A percentile compares a stretch with the other conserved stretches of the same genome.
These are phyloP conservation scores for Penicillium diatomitis DNA, from an alignment of 495 filamentous ascomycete genomes.

Conservation along the genomic window DNA sequence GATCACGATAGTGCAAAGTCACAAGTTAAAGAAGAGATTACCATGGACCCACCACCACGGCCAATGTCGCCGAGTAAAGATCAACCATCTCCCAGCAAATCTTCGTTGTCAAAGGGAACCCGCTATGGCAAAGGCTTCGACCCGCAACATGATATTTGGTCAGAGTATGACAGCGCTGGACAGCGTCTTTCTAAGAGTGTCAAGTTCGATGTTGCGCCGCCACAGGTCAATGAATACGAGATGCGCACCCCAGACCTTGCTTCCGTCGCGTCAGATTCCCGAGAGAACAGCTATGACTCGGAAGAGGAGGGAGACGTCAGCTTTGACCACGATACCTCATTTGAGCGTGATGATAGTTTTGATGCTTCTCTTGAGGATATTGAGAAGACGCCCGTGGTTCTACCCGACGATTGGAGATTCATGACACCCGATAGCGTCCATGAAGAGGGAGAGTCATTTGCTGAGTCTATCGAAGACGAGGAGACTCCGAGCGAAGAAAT, in stretches of 20 bases:
- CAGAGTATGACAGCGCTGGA: slow-evolving; percentile 47
- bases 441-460: slow-evolving; percentile 61
- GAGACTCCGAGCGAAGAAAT: slow-evolving; percentile 10
- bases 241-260: slow-evolving; percentile 94
- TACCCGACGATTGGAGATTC: slow-evolving; percentile 91
- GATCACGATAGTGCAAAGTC: slow-evolving; percentile 39
- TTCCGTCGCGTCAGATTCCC: slow-evolving; percentile 75
- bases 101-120: slow-evolving; percentile 62
- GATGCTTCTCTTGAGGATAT: slow-evolving; percentile 90
- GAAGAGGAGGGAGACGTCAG: slow-evolving; percentile 60
- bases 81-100: slow-evolving; percentile 72
- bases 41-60: slow-evolving; percentile 27
- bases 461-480: slow-evolving; percentile 45
- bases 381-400: slow-evolving; percentile 92
- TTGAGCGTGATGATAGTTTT: slow-evolving; percentile 79
- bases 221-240: slow-evolving; percentile 93
- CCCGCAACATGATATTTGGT: slow-evolving; percentile 60
- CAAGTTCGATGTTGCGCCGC: slow-evolving; percentile 88
- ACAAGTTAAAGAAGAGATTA: slow-evolving; percentile 26
- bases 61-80: slow-evolving; percentile 62
- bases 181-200: slow-evolving; percentile 90
- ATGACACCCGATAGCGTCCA: slow-evolving; percentile 55
- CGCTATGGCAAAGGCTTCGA: slow-evolving; percentile 65
- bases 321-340: slow-evolving; percentile 57
- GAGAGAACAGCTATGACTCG: slow-evolving; percentile 89